A percentile compares a stretch with the other conserved stretches of the same genome.
Evolutionary conservation across 2,329 filamentous ascomycete species (phyloP).

Genomic region (Clarireedia monteithiana): DNA sequence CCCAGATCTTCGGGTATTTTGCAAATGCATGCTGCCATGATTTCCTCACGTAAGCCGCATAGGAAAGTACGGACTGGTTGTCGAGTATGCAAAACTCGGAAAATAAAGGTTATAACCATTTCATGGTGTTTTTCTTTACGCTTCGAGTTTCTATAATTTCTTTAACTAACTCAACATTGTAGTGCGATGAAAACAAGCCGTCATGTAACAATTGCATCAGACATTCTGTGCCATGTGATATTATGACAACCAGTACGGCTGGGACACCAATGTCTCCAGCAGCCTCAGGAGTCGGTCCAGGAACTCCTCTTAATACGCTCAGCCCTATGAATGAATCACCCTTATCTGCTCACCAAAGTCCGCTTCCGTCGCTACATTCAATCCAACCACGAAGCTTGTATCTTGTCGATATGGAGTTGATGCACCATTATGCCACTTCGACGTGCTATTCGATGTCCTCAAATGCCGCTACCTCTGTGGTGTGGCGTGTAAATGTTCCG

Average conservation of each 20-base stretch:
- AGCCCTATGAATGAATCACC: slow-evolving; percentile 2
- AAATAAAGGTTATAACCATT: slow-evolving; percentile 32
- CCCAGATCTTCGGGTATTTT: neutral
- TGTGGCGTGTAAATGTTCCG: slow-evolving; percentile 40
- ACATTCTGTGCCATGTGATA: slow-evolving; percentile 34
- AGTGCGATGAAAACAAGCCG: slow-evolving; percentile 36
- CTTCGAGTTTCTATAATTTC: neutral
- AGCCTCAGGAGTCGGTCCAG: too few species aligned
- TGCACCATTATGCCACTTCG: slow-evolving; percentile 44
- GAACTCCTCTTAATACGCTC: neutral
- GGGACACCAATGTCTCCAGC: neutral
- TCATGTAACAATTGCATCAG: slow-evolving; percentile 35
- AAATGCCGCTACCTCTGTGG: slow-evolving; percentile 34
- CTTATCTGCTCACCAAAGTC: neutral
- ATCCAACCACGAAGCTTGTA: neutral
- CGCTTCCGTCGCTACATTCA: neutral
- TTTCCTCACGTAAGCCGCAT: slow-evolving; percentile 6
- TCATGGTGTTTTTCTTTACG: neutral
- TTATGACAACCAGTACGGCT: neutral
- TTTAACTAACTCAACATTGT: neutral
- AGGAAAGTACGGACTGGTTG: slow-evolving; percentile 34
- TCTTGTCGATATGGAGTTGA: slow-evolving; percentile 41
- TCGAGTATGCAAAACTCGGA: slow-evolving; percentile 33
- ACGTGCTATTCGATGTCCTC: slow-evolving; percentile 41
- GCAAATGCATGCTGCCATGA: neutral